Evolutionary conservation across 2,329 filamentous ascomycete genomes (phyloP).

Genomic region (Thelonectria discophora): DNA sequence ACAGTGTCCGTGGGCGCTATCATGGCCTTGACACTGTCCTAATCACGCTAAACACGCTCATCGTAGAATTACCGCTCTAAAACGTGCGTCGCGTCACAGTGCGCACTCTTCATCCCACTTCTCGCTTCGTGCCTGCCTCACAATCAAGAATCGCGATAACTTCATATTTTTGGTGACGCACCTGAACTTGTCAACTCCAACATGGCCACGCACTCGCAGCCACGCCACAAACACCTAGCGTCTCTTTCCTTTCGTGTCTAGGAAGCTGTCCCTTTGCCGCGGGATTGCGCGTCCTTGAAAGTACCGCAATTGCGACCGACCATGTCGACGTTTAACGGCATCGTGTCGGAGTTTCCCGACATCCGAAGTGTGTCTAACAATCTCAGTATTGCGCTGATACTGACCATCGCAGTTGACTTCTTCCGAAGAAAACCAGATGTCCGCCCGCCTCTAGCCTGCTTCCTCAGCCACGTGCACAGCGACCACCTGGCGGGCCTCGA

Average conservation of each 20-base stretch:
- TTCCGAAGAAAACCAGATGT: constrained; percentile 69
- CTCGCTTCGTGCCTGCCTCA: not conserved
- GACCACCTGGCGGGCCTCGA: constrained; percentile 88
- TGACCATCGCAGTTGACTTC: constrained; percentile 73
- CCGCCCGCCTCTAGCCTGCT: constrained; percentile 78
- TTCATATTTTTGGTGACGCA: not conserved
- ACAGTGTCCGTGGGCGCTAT: not conserved
- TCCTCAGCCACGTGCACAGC: constrained; percentile 91
- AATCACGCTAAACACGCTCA: not conserved
- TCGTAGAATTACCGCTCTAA: too few species aligned
- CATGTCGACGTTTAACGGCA: constrained; percentile 83
- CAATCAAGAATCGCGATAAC: not conserved
- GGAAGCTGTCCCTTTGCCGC: not conserved
- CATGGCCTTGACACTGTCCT: not conserved
- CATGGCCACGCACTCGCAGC: not conserved
- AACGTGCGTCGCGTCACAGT: not conserved
- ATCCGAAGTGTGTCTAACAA: constrained; percentile 66
- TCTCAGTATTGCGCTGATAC: not conserved
- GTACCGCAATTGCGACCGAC: not conserved
- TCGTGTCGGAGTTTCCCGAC: constrained; percentile 79
- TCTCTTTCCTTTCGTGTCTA: not conserved
- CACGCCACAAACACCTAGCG: not conserved
- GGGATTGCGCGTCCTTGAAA: too few species aligned
- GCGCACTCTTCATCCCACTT: constrained; percentile 69
- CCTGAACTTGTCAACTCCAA: not conserved